Evolutionary conservation across 768 basidiomycete genomes (phyloP).

Genomic region (Podaxis sp.): DNA sequence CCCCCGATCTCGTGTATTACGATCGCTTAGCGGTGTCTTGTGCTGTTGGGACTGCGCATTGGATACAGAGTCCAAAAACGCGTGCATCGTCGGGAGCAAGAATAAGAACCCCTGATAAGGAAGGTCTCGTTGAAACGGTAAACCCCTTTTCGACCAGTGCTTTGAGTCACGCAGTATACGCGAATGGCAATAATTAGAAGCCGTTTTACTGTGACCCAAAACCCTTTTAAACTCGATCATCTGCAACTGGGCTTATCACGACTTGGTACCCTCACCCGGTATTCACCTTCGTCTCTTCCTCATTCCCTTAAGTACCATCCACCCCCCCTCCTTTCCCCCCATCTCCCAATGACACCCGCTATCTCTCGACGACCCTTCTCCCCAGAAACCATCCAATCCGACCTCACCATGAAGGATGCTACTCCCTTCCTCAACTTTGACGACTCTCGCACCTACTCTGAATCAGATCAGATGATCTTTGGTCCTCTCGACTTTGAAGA

Average conservation of each 20-base stretch:
- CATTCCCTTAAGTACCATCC: slow-evolving; percentile 21
- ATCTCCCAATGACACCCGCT: slow-evolving; percentile 37
- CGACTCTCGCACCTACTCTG: slow-evolving; percentile 28
- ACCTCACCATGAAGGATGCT: slow-evolving; percentile 23
- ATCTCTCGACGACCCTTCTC: slow-evolving; percentile 31
- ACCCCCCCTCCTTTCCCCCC: slow-evolving; percentile 18
- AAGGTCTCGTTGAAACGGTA: neutral
- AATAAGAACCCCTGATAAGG: neutral
- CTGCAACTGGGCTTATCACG: slow-evolving; percentile 7
- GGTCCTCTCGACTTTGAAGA: slow-evolving; percentile 59
- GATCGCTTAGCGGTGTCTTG: neutral
- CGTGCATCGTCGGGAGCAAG: neutral
- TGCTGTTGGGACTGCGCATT: neutral
- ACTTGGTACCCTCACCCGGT: slow-evolving; percentile 23
- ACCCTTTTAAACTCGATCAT: slow-evolving; percentile 9
- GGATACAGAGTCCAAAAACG: neutral
- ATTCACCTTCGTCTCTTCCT: slow-evolving; percentile 25
- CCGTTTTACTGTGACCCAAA: neutral
- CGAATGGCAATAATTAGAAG: slow-evolving; percentile 18
- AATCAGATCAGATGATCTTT: slow-evolving; percentile 53
- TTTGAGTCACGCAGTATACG: slow-evolving; percentile 33
- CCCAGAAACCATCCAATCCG: slow-evolving; percentile 21
- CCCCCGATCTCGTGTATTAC: neutral
- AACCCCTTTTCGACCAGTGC: slow-evolving; percentile 21
- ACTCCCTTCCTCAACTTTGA: slow-evolving; percentile 33